phyloP scores from a whole-genome alignment of 2,329 filamentous ascomycete genomes.

The Pestalotiopsis sp. region DNA sequence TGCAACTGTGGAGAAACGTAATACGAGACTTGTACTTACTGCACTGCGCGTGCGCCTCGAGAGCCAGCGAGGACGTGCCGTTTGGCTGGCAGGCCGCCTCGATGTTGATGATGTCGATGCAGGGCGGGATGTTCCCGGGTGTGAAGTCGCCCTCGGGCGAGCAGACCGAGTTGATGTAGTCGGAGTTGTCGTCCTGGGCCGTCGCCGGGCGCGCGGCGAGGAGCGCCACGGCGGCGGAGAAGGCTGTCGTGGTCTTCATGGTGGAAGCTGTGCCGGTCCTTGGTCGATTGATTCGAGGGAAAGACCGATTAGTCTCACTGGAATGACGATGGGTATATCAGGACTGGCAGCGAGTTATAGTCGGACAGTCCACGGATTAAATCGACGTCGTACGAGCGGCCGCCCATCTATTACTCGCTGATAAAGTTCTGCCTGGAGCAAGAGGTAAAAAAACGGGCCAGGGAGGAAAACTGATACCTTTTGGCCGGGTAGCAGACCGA shows the following conservation, averaged over 20 bases:
- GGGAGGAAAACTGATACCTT: not conserved
- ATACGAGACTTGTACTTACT: slow-evolving; percentile 22
- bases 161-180: slow-evolving; percentile 17
- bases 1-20: not conserved
- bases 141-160: slow-evolving; percentile 5
- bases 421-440: not conserved
- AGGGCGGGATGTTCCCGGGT: slow-evolving; percentile 24
- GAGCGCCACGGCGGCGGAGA: slow-evolving; percentile 9
- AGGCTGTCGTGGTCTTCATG: slow-evolving; percentile 3
- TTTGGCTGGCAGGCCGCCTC: slow-evolving; percentile 33
- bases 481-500: slow-evolving; percentile 2
- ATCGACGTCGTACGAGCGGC: not conserved
- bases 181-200: slow-evolving; percentile 2
- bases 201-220: slow-evolving; percentile 5
- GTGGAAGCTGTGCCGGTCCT: not conserved
- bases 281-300: not conserved
- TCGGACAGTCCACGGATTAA: not conserved
- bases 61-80: slow-evolving; percentile 28
- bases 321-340: not conserved
- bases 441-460: not conserved
- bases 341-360: not conserved
- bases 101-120: slow-evolving; percentile 31
- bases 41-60: slow-evolving; percentile 36
- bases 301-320: not conserved
- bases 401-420: not conserved